These are phyloP conservation scores for Macrolepiota albuminosa DNA, from an alignment of 768 basidiomycete genomes.

Conservation along the genomic window DNA sequence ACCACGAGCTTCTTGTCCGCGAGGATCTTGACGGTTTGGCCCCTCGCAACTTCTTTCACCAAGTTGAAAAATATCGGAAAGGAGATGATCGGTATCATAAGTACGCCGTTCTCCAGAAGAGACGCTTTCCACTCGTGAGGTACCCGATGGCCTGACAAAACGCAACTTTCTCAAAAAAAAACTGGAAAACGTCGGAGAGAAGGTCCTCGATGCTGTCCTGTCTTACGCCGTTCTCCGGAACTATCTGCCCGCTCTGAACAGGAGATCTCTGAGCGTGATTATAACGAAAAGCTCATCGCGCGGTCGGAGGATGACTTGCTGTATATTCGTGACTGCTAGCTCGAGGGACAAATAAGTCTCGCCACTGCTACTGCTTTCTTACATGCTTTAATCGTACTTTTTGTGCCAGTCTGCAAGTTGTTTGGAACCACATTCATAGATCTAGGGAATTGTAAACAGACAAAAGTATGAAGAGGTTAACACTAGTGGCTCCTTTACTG, in stretches of 20 bases:
- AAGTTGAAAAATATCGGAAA: slow-evolving; percentile 1
- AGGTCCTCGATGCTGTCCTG: neutral
- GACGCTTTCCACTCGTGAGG: neutral
- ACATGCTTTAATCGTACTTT: neutral
- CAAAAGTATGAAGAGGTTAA: neutral
- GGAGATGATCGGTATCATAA: neutral
- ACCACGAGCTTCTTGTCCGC: neutral
- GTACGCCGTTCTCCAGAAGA: neutral
- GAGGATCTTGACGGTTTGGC: neutral
- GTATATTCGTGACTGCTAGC: slow-evolving; percentile 1
- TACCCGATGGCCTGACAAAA: neutral
- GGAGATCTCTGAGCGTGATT: neutral
- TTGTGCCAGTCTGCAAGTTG: neutral
- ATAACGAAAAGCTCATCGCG: neutral
- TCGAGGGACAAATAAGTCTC: slow-evolving; percentile 1
- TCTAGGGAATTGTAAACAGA: neutral
- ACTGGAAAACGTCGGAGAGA: neutral
- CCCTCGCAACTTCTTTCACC: neutral
- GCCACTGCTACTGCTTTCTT: neutral
- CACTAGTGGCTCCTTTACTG: neutral
- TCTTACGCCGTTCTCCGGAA: neutral
- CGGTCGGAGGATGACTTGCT: neutral
- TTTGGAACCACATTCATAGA: neutral
- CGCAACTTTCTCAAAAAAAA: neutral
- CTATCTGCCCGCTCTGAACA: neutral